These are phyloP conservation scores for Dryadomyces quercus-mongolicae DNA, from an alignment of 2,329 filamentous ascomycete genomes.

Conservation along the genomic window DNA sequence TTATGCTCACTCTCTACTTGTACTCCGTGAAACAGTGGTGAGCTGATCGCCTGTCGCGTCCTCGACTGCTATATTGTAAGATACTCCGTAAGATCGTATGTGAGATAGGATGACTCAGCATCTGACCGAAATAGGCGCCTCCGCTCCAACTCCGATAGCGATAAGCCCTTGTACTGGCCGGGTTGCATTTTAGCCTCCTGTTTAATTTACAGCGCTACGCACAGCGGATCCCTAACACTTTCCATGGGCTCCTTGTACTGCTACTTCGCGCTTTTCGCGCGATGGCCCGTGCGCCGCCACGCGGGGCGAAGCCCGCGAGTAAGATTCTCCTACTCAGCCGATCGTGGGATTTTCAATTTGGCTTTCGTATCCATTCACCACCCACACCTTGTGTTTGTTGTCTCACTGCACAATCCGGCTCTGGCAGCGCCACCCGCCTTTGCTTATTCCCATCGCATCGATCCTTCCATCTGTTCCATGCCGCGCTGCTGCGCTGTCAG, in stretches of 20 bases:
- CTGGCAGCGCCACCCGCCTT: neutral
- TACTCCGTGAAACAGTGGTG: too few species aligned
- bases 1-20: too few species aligned
- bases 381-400: neutral
- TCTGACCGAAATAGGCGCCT: neutral
- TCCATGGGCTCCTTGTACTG: neutral
- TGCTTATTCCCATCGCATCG: neutral
- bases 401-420: neutral
- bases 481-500: neutral
- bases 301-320: neutral
- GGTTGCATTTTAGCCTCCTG: too few species aligned
- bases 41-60: too few species aligned
- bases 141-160: neutral
- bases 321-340: neutral
- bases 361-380: neutral
- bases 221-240: neutral
- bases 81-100: too few species aligned
- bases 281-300: neutral
- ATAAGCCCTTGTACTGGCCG: neutral
- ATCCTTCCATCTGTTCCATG: neutral
- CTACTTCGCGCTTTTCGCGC: neutral
- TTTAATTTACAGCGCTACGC: neutral
- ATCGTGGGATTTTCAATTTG: neutral
- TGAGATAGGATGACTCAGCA: neutral
- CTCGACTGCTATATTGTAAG: too few species aligned